These are phyloP conservation scores for Ceratocystis eucalypticola DNA, from an alignment of 2,329 filamentous ascomycete genomes.

Conservation along the genomic window DNA sequence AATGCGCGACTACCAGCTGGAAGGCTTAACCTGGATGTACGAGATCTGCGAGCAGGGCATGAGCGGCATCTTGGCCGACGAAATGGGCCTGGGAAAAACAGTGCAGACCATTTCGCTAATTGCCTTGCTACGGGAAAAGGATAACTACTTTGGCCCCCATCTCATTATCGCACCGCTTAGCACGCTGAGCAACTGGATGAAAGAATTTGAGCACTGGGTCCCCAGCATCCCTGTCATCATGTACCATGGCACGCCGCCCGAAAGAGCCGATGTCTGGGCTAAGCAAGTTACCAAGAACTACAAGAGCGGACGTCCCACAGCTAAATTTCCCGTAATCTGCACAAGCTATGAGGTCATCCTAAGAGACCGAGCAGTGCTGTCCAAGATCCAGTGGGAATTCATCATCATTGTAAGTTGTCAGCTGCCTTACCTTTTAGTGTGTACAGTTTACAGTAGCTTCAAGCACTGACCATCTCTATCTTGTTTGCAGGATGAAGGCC, in stretches of 20 bases:
- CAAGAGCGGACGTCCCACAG: slow-evolving; percentile 33
- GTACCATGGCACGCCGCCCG: slow-evolving; percentile 73
- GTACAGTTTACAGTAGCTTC: not conserved
- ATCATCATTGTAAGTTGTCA: slow-evolving; percentile 65
- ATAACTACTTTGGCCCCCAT: slow-evolving; percentile 72
- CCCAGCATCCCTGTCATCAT: slow-evolving; percentile 77
- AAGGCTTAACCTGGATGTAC: slow-evolving; percentile 91
- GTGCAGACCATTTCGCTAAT: slow-evolving; percentile 82
- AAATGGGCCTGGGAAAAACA: slow-evolving; percentile 89
- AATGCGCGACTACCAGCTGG: slow-evolving; percentile 89
- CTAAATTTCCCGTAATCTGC: slow-evolving; percentile 75
- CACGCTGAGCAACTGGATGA: slow-evolving; percentile 89
- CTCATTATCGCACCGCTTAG: slow-evolving; percentile 81
- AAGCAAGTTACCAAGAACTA: slow-evolving; percentile 59
- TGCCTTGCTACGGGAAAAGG: slow-evolving; percentile 75
- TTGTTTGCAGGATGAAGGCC: slow-evolving; percentile 65
- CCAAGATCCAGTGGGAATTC: slow-evolving; percentile 85
- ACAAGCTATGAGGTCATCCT: slow-evolving; percentile 96
- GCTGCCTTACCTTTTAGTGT: not conserved
- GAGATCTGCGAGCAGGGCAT: slow-evolving; percentile 68
- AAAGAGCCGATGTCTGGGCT: slow-evolving; percentile 62
- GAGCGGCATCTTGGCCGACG: slow-evolving; percentile 81
- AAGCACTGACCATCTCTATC: slow-evolving; percentile 5
- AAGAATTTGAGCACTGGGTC: slow-evolving; percentile 84
- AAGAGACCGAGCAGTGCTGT: slow-evolving; percentile 68